Evolutionary conservation across 495 filamentous ascomycete species (phyloP), one percentile per base, ranked within the genome.

Genomic region (Jackrogersella multiformis): DNA sequence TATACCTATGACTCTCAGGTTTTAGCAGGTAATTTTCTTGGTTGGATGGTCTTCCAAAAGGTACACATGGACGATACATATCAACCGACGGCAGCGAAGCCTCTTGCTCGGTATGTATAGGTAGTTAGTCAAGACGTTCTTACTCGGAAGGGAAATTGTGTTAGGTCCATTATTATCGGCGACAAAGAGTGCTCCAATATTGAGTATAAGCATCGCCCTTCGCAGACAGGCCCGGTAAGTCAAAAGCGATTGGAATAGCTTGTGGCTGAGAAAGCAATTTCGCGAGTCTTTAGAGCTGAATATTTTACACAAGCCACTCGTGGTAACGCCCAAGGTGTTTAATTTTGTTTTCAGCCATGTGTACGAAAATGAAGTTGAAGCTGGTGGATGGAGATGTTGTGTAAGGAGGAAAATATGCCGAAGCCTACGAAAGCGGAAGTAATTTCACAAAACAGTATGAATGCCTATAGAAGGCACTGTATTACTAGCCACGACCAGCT

Each of bases 401-500:
- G 21, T 8, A 4, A 34, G 46, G 8, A 51, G 16, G 45, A 34
- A 34, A 26, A 30, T 3, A 18, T 8, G 3, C 39, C 42, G 53
- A n/a, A n/a, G n/a, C n/a, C n/a, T n/a, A n/a, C n/a, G n/a, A 32
- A 39, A 64, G 41, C 34, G 44, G 42, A 41, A 61, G 21, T n/a
- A 44, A 61, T 52, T 41, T 15, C 2, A 30, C 5, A 24, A 26
- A 24, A 36, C 53, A 34, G 42, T 57, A 16, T 42, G 7, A 13
- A 36, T 7, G n/a, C 15, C 6, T 1, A 26, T 10, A 0, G 13
- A 13, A 12, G 44, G 54, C 36, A 60, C 48, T 54, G 55, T 54
- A 54, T 26, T 49, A 18, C 51, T 61, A 67, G 15, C 64, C 15
- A 44, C 36, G 20, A 56, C n/a, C 2, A 56, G 64, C 30, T 44